Evolutionary conservation across 805 yeast genomes (phyloP).

Genomic region (Kazachstania taianensis): DNA sequence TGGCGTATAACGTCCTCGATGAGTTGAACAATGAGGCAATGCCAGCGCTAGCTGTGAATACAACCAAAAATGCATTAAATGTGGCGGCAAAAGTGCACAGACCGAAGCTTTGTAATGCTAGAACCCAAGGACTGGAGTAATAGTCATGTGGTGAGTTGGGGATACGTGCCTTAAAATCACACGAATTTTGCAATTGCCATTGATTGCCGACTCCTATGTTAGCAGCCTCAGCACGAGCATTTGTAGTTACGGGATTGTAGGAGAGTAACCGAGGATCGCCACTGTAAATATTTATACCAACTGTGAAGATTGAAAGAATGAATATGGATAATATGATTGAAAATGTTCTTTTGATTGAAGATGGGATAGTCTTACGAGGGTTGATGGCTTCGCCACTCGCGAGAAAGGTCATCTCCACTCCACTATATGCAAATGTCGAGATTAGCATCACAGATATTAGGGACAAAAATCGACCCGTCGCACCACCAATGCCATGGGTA

Average conservation of each 20-base stretch:
- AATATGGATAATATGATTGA: conserved; percentile 61
- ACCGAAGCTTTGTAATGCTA: conserved; percentile 45
- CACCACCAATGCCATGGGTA: conserved; percentile 48
- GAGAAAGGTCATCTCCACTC: conserved; percentile 72
- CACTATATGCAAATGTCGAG: conserved; percentile 68
- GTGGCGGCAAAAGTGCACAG: conserved; percentile 41
- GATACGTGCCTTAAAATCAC: conserved; percentile 59
- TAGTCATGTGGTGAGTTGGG: conserved; percentile 32
- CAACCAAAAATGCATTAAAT: conserved; percentile 42
- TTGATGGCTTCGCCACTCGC: conserved; percentile 83
- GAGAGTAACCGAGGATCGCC: conserved; percentile 68
- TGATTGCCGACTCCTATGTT: conserved; percentile 18
- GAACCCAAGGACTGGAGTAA: conserved; percentile 46
- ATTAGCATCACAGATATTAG: conserved; percentile 50
- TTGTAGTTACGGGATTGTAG: conserved; percentile 29
- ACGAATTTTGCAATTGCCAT: conserved; percentile 58
- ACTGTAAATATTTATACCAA: conserved; percentile 62
- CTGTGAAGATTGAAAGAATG: conserved; percentile 53
- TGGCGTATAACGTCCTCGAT: conserved; percentile 46
- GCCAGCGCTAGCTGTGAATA: conserved; percentile 49
- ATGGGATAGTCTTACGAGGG: conserved; percentile 67
- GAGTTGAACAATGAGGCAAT: conserved; percentile 50
- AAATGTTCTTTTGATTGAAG: conserved; percentile 66
- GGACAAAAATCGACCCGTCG: conserved; percentile 50
- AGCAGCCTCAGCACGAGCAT: conserved; percentile 10